phyloP scores from a whole-genome alignment of 441 rosid genomes.

The Aquilaria agallochum region DNA sequence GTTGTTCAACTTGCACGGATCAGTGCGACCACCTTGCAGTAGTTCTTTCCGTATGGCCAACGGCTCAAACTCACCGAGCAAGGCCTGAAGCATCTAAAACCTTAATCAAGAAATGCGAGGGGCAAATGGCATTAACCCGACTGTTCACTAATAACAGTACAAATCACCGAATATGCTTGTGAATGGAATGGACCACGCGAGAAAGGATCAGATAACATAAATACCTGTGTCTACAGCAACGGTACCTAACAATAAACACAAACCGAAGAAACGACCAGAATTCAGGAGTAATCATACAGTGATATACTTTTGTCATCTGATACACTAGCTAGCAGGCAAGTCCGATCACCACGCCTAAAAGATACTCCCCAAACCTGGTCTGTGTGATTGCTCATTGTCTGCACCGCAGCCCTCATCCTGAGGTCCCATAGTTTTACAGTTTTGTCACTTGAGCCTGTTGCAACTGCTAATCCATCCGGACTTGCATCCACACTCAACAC shows the following conservation, averaged over 20 bases:
- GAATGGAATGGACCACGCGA: too few relatives aligned
- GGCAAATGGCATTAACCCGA: too few relatives aligned
- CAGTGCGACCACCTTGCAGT: too few relatives aligned
- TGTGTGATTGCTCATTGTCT: conserved; percentile 82
- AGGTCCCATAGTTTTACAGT: conserved; percentile 94
- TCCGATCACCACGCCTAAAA: conserved; percentile 54
- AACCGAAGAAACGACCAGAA: neutral
- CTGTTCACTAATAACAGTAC: too few relatives aligned
- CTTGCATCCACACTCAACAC: conserved; percentile 89
- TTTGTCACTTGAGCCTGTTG: conserved; percentile 88
- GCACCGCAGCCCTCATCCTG: conserved; percentile 79
- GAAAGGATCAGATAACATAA: too few relatives aligned
- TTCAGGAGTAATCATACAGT: conserved; percentile 75
- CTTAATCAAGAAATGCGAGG: too few relatives aligned
- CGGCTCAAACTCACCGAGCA: too few relatives aligned
- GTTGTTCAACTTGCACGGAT: too few relatives aligned
- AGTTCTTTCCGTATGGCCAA: too few relatives aligned
- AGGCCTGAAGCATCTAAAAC: too few relatives aligned
- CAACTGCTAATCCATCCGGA: conserved; percentile 83
- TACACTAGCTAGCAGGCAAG: conserved; percentile 81
- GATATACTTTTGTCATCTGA: conserved; percentile 97
- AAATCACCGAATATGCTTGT: too few relatives aligned
- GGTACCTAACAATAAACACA: neutral
- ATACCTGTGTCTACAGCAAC: neutral
- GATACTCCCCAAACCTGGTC: conserved; percentile 95